Evolutionary conservation across 352 stramenopile species (phyloP), one percentile per base, ranked within the genome.

Genomic region (Blastocystis sp.): DNA sequence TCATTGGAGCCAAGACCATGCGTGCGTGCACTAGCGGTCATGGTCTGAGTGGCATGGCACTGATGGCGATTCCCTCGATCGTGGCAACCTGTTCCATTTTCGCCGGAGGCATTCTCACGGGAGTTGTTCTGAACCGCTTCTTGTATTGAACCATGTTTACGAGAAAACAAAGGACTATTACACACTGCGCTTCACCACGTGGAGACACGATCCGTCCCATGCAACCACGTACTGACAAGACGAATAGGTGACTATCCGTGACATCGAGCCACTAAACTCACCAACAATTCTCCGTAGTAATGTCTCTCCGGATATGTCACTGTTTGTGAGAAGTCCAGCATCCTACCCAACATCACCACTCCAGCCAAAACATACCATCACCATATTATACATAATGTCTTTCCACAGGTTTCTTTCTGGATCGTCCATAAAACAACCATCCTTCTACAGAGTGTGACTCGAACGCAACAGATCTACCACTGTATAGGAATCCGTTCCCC

Each of bases 31-130:
- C 75, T 8, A 85, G 75, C 51, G 75, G 75, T 6, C 75, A 85
- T 54, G 75, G 75, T 57, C 53, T 85, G 44, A 85, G 75, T 53
- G 75, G 75, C 46, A 85, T 85, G 75, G 57, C 75, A 38, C 46
- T 85, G 1, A 34, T 85, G 53, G 36, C 40, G 4, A 63, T 85
- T 76, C 48, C 75, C 11, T 85, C 75, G 8, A 85, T 85, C 8
- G 63, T 85, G 16, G 51, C 75, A 18, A 85, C 75, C 18, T 72
- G 54, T 29, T 75, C 34, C n/a, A 85, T 85, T 36, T 85, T 85
- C 24, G 38, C 34, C n/a, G 75, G 75, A 8, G 75, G 75, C 24
- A 85, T 85, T 11, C 14, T 32, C 21, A 81, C 69, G 9, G 69
- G 69, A 40, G 29, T 81, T 24, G 14, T 81, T 2, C 6, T 81